Base-by-base conservation (phyloP, 257 asterid genomes). In the Capsicum baccatum region DNA sequence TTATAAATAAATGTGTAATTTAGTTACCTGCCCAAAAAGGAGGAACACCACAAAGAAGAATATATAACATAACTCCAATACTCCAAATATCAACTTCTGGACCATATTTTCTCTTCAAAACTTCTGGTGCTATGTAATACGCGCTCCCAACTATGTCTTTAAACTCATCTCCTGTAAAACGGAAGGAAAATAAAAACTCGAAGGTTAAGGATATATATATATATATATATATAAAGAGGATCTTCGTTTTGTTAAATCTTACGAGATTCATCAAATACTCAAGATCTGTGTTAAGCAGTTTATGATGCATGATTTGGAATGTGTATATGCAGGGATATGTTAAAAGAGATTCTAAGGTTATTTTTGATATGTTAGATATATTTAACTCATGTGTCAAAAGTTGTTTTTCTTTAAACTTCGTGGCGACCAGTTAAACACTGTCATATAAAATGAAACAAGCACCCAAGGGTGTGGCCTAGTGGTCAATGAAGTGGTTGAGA, bases 1-100 rank as follows among this genome's bases (percentile, higher is more conserved):
- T 62, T 62, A 21, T 62, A 9, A 21, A 6, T 52, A 7, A 12
- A 1, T 26, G 44, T 26, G 67, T 5, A 39, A 80, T 33, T 21
- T 42, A 10, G 39, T 9, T 84, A 89, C 94, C 94, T 81, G 93
- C 94, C 91, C 96, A 92, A 88, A 92, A 92, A 84, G 96, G 96
- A 85, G 96, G 94, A 81, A 90, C 93, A 47, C 94, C 96, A 47
- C 91, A 89, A 16, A 92, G 96, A 84, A 92, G 91, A 85, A 92
- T 92, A 80, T 92, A 92, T 39, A 92, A 35, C 94, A 92, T 91
- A 79, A 92, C 93, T 3, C 94, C 96, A 74, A 92, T 59, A 63
- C 96, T 91, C 96, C 96, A 92, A 10, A 92, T 92, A 79, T 92
- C 95, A 14, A 88, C 93, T 52, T 91, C 94, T 33, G 96, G 94